Conservation (phyloP, 31 red algal species). For the Odonthalia washingtoniensis region DNA sequence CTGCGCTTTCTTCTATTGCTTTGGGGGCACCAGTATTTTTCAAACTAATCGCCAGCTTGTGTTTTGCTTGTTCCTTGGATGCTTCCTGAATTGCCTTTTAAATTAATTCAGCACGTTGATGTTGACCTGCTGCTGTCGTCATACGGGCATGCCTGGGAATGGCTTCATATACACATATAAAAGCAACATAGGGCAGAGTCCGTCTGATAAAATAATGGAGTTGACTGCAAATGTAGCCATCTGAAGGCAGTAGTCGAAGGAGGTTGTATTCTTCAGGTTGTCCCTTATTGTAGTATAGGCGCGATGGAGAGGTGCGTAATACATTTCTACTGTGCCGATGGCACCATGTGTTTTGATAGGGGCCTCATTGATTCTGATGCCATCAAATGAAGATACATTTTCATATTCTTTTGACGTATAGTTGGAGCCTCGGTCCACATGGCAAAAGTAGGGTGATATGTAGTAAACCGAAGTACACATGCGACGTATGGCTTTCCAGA, state of each 20-base stretch:
- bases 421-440: conserved; percentile 48
- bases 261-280: background rate
- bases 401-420: conserved; percentile 24
- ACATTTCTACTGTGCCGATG: conserved; percentile 27
- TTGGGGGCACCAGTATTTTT: too few relatives aligned
- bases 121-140: too few relatives aligned
- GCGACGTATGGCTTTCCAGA: conserved; percentile 24
- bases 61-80: too few relatives aligned
- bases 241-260: conserved; percentile 12
- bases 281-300: conserved; percentile 29
- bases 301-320: conserved; percentile 21
- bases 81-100: too few relatives aligned
- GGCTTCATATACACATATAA: background rate
- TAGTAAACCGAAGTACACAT: conserved; percentile 27
- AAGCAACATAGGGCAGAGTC: conserved; percentile 20
- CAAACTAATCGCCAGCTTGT: too few relatives aligned
- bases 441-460: conserved; percentile 13
- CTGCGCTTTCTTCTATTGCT: too few relatives aligned
- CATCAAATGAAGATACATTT: background rate
- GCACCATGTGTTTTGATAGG: conserved; percentile 12
- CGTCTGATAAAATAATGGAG: conserved; percentile 33
- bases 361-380: background rate
- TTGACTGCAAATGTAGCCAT: conserved; percentile 12
- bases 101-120: too few relatives aligned
- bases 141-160: too few relatives aligned